Percentiles rank a stretch among this genome's conserved stretches.
Evolutionary conservation across 2,329 filamentous ascomycete species (phyloP).

Genomic region (Aspergillus viridinutans): DNA sequence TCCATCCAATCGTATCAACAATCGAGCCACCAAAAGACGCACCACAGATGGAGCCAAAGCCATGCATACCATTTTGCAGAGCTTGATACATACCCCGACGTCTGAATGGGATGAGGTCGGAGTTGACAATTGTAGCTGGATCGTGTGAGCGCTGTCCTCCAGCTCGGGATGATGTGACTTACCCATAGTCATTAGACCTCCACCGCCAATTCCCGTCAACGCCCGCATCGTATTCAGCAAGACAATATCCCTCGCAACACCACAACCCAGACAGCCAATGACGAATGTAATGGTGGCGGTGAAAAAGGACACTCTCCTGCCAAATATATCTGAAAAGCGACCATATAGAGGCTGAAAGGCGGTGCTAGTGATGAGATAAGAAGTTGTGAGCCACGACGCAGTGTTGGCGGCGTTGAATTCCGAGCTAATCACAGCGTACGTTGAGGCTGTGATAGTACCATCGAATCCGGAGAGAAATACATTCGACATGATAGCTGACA

Average conservation of each 20-base stretch:
- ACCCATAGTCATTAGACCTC: constrained; percentile 64
- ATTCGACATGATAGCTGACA: constrained; percentile 57
- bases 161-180: not conserved
- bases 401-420: constrained; percentile 46
- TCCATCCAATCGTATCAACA: constrained; percentile 44
- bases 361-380: constrained; percentile 61
- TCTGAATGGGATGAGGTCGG: constrained; percentile 70
- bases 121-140: constrained; percentile 61
- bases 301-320: constrained; percentile 58
- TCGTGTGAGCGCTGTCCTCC: not conserved
- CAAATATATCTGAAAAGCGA: constrained; percentile 67
- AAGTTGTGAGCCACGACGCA: constrained; percentile 53
- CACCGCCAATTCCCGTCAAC: constrained; percentile 68
- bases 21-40: constrained; percentile 44
- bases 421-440: constrained; percentile 45
- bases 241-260: constrained; percentile 61
- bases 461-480: constrained; percentile 59
- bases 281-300: constrained; percentile 60
- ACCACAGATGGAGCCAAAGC: constrained; percentile 59
- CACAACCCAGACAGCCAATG: constrained; percentile 65
- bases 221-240: constrained; percentile 68
- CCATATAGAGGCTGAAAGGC: constrained; percentile 71
- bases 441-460: constrained; percentile 43
- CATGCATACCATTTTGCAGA: constrained; percentile 56
- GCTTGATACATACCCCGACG: constrained; percentile 69